A percentile compares a stretch with the other conserved stretches of the same genome.
These are phyloP conservation scores for Dendrocalamus sinicus DNA, from an alignment of 176 grass and related monocot genomes.

Conservation along the genomic window DNA sequence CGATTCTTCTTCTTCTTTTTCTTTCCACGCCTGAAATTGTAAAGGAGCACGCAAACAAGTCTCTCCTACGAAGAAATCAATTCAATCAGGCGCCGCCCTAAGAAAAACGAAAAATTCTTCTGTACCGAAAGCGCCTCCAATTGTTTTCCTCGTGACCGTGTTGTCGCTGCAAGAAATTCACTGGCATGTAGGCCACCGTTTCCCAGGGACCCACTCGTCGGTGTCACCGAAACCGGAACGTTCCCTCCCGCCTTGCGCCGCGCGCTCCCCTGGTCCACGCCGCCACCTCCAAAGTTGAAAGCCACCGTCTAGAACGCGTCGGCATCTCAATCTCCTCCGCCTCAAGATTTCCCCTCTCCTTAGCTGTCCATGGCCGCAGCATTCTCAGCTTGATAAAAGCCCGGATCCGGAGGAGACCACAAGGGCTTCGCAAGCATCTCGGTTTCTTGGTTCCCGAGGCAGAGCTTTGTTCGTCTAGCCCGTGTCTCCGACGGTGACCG, in stretches of 20 bases:
- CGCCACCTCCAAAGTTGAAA: background rate
- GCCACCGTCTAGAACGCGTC: constrained; percentile 26
- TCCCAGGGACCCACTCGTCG: background rate
- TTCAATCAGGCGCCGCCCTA: too few species aligned
- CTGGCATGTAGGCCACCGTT: background rate
- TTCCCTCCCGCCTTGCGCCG: background rate
- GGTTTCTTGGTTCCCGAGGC: constrained; percentile 3
- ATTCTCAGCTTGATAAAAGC: background rate
- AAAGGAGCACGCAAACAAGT: too few species aligned
- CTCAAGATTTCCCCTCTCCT: background rate
- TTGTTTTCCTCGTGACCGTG: background rate
- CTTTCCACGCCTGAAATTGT: too few species aligned
- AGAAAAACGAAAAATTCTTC: too few species aligned
- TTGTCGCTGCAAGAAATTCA: accelerated
- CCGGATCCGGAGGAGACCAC: background rate
- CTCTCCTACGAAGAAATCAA: too few species aligned
- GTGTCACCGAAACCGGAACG: background rate
- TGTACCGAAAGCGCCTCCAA: background rate
- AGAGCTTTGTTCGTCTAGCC: background rate
- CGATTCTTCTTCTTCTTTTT: too few species aligned
- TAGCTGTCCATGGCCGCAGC: constrained; percentile 31
- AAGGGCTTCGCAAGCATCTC: background rate
- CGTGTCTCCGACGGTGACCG: background rate
- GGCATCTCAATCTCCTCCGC: background rate
- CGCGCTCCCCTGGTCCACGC: background rate